Percentiles rank a stretch among this genome's conserved stretches.
phyloP scores from a whole-genome alignment of 2,329 filamentous ascomycete genomes.

The Pestalotiopsis sp. region DNA sequence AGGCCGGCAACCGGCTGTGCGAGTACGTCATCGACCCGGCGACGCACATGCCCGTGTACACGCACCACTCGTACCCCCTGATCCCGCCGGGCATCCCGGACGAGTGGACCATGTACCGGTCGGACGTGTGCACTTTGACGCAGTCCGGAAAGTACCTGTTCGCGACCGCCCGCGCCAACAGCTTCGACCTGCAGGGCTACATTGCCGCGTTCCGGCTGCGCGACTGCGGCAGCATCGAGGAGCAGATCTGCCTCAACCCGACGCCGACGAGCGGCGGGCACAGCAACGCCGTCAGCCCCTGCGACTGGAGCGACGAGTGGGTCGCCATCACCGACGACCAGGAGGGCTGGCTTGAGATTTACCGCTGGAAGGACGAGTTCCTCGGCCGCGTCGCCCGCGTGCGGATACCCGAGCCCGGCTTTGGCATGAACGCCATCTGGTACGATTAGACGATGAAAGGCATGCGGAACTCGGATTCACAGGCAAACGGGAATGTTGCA shows the following conservation, averaged over 20 bases:
- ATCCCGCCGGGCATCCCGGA: conserved; percentile 72
- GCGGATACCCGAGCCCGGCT: conserved; percentile 83
- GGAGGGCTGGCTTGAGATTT: conserved; percentile 85
- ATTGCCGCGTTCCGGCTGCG: conserved; percentile 78
- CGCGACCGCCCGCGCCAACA: conserved; percentile 80
- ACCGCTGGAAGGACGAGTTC: conserved; percentile 83
- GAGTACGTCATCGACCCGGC: conserved; percentile 78
- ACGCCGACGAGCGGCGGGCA: conserved; percentile 88
- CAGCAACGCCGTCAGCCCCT: conserved; percentile 84
- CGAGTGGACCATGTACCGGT: conserved; percentile 70
- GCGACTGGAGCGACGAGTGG: conserved; percentile 86
- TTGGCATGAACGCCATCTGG: conserved; percentile 97
- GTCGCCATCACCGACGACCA: conserved; percentile 89
- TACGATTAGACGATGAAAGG: conserved; percentile 61
- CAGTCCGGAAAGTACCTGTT: conserved; percentile 76
- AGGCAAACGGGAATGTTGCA: background rate
- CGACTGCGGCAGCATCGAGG: conserved; percentile 71
- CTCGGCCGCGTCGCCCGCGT: conserved; percentile 76
- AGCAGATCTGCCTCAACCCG: conserved; percentile 79
- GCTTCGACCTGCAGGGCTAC: conserved; percentile 76
- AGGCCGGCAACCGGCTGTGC: conserved; percentile 82
- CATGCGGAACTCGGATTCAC: background rate
- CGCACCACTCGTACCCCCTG: conserved; percentile 74
- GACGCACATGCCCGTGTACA: conserved; percentile 78
- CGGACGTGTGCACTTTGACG: conserved; percentile 79